Conservation (phyloP, 2,329 filamentous ascomycete genomes). For the Ascochyta viciae-villosae region DNA sequence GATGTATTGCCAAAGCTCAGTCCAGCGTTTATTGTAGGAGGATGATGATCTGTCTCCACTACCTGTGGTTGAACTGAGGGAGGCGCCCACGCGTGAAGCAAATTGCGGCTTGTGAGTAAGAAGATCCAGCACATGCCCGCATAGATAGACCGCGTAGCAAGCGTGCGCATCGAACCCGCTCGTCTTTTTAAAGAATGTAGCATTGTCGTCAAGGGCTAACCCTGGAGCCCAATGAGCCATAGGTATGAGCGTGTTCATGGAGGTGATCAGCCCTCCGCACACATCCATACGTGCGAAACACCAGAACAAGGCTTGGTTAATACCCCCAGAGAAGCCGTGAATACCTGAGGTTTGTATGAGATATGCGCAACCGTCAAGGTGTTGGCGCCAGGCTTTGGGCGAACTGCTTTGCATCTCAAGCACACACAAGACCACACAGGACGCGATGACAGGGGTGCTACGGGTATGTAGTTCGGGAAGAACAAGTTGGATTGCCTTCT, state of each 20-base stretch:
- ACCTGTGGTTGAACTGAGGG: neutral
- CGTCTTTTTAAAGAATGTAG: neutral
- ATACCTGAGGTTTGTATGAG: constrained; percentile 61
- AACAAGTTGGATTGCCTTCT: constrained; percentile 60
- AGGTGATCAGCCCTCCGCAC: constrained; percentile 63
- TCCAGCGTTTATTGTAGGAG: neutral
- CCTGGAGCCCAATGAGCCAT: constrained; percentile 59
- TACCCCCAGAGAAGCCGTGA: constrained; percentile 59
- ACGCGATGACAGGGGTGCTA: constrained; percentile 56
- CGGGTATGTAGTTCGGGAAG: constrained; percentile 53
- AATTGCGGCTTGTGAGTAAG: neutral
- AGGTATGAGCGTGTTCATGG: constrained; percentile 58
- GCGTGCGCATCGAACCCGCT: neutral
- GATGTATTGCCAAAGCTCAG: neutral
- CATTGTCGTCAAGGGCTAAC: constrained; percentile 19
- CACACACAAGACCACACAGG: constrained; percentile 57
- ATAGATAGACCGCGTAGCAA: neutral
- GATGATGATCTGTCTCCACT: neutral
- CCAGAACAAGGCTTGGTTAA: constrained; percentile 64
- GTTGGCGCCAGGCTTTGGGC: constrained; percentile 61
- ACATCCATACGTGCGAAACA: constrained; percentile 66
- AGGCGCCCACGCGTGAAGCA: neutral
- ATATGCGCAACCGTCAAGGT: constrained; percentile 64
- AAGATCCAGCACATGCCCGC: neutral
- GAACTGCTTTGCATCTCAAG: constrained; percentile 59